Evolutionary conservation across 2,329 filamentous ascomycete species (phyloP).

Genomic region (Alternaria hordeiaustralica): DNA sequence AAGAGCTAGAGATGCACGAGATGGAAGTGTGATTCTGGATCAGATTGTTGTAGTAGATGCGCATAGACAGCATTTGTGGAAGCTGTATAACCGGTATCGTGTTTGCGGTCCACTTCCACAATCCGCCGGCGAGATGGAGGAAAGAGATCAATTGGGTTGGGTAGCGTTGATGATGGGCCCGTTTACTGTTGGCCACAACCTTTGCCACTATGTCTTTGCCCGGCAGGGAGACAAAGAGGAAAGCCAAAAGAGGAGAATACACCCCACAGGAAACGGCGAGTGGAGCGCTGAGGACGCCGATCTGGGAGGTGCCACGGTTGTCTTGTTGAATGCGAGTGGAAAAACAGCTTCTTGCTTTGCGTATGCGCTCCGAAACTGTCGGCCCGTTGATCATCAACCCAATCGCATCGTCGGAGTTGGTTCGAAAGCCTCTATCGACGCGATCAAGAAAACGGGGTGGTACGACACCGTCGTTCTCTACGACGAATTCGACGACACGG

Average conservation of each 20-base stretch:
- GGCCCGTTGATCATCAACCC: constrained; percentile 29
- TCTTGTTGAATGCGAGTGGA: constrained; percentile 30
- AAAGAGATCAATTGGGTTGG: constrained; percentile 22
- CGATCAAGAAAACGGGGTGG: constrained; percentile 22
- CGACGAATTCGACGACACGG: constrained; percentile 8
- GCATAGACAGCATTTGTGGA: constrained; percentile 49
- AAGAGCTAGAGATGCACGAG: constrained; percentile 16
- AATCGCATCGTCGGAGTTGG: constrained; percentile 23
- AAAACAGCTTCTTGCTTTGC: constrained; percentile 33
- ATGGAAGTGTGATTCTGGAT: constrained; percentile 3
- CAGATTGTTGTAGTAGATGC: constrained; percentile 50
- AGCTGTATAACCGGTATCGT: constrained; percentile 56
- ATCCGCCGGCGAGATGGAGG: constrained; percentile 1
- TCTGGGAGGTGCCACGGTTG: constrained; percentile 18
- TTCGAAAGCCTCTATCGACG: constrained; percentile 19
- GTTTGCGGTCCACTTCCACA: constrained; percentile 16
- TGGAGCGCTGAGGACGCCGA: constrained; percentile 29
- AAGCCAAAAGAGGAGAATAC: constrained; percentile 3
- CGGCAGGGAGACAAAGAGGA: constrained; percentile 7
- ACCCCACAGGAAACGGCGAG: constrained; percentile 20
- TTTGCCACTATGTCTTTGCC: constrained; percentile 25
- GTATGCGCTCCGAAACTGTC: constrained; percentile 18
- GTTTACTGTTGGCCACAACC: constrained; percentile 27
- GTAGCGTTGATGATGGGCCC: constrained; percentile 23
- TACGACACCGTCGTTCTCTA: constrained; percentile 28